Conservation (phyloP, 257 asterid genomes). For the Fraxinus cuspidata region DNA sequence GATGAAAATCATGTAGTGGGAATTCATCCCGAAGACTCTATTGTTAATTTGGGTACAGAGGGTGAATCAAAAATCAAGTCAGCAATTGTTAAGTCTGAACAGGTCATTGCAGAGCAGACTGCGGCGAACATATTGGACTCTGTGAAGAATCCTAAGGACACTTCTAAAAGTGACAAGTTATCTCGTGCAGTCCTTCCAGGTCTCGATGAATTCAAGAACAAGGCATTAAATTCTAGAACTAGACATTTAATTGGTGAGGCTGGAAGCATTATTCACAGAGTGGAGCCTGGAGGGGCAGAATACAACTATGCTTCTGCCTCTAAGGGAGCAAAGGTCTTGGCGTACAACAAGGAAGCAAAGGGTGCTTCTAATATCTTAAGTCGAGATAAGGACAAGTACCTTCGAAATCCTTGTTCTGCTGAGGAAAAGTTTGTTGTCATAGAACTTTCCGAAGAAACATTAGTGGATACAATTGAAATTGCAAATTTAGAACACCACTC, state of each 20-base stretch:
- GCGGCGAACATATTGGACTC: constrained; percentile 32
- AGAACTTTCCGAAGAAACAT: constrained; percentile 94
- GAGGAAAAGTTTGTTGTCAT: constrained; percentile 83
- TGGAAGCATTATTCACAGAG: constrained; percentile 68
- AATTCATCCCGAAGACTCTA: constrained; percentile 31
- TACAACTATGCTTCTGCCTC: constrained; percentile 93
- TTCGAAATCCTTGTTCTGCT: constrained; percentile 90
- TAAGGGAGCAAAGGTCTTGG: constrained; percentile 91
- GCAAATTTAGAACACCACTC: constrained; percentile 96
- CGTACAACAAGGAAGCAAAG: constrained; percentile 87
- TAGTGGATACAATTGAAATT: constrained; percentile 69
- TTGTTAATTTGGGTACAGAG: constrained; percentile 15
- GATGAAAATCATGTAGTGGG: constrained; percentile 33
- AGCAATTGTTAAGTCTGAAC: constrained; percentile 26
- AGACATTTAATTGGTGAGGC: constrained; percentile 44
- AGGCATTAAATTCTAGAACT: constrained; percentile 58
- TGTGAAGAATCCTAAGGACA: constrained; percentile 37
- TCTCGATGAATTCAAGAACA: constrained; percentile 82
- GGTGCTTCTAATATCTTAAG: constrained; percentile 91
- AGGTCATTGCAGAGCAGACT: constrained; percentile 38
- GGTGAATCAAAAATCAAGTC: constrained; percentile 29
- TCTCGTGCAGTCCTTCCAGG: constrained; percentile 57
- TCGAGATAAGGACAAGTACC: constrained; percentile 89
- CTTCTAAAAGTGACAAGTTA: constrained; percentile 38
- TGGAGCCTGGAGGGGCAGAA: constrained; percentile 91